Evolutionary conservation across 495 filamentous ascomycete species (phyloP).

Genomic region (Hypomontagnella monticulosa): DNA sequence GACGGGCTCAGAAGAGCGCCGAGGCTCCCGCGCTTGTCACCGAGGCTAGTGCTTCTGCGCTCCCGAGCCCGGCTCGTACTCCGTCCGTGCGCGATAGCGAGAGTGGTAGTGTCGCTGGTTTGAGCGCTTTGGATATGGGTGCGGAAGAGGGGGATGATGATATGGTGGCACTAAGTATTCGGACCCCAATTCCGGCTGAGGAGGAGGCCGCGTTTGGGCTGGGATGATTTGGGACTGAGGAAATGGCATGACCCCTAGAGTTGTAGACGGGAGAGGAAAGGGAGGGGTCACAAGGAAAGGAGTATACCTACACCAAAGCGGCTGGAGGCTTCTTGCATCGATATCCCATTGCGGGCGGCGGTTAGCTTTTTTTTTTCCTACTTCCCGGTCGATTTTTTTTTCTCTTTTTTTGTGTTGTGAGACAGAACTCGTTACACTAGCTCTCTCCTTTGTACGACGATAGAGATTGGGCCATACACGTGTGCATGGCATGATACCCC

Average conservation of each 20-base stretch:
- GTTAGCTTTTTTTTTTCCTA: not conserved
- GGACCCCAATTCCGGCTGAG: conserved; percentile 41
- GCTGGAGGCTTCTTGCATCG: conserved; percentile 8
- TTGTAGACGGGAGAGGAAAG: not conserved
- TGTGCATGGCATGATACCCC: conserved; percentile 42
- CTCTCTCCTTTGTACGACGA: not conserved
- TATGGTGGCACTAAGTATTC: conserved; percentile 17
- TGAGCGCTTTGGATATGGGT: conserved; percentile 14
- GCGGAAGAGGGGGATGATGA: conserved; percentile 6
- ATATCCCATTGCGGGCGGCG: not conserved
- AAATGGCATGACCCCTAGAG: not conserved
- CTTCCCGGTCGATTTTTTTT: not conserved
- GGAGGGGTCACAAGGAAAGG: not conserved
- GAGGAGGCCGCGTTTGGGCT: conserved; percentile 43
- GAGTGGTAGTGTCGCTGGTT: conserved; percentile 20
- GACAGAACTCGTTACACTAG: not conserved
- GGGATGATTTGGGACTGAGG: conserved; percentile 27
- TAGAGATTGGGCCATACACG: conserved; percentile 28
- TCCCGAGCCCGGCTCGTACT: conserved; percentile 23
- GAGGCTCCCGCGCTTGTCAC: conserved; percentile 41
- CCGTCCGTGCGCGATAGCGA: conserved; percentile 30
- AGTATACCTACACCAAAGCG: not conserved
- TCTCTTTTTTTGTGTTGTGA: not conserved
- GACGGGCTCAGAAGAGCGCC: conserved; percentile 28
- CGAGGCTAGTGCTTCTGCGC: conserved; percentile 34